phyloP scores from a whole-genome alignment of 2,329 filamentous ascomycete species.

The Colletotrichum falcatum region DNA sequence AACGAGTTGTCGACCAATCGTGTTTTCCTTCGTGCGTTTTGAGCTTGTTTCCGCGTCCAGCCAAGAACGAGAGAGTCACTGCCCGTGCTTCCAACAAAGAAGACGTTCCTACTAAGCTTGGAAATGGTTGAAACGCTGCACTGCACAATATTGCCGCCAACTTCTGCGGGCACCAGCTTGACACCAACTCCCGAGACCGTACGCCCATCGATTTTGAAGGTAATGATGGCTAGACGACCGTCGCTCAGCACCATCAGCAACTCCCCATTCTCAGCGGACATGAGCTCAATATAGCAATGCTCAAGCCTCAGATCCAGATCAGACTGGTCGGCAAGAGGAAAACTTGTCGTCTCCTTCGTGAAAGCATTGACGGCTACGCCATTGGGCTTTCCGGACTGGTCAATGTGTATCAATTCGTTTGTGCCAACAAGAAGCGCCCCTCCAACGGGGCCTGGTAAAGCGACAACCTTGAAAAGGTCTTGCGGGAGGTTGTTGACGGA shows the following conservation, averaged over 20 bases:
- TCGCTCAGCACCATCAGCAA: slow-evolving; percentile 84
- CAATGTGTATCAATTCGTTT: slow-evolving; percentile 94
- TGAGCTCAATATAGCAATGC: slow-evolving; percentile 79
- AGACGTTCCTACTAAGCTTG: slow-evolving; percentile 72
- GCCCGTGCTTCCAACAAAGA: slow-evolving; percentile 90
- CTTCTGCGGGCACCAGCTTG: slow-evolving; percentile 70
- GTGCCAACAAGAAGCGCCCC: slow-evolving; percentile 87
- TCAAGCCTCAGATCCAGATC: slow-evolving; percentile 84
- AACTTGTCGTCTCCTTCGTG: slow-evolving; percentile 83
- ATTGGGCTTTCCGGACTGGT: slow-evolving; percentile 93
- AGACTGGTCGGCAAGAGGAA: slow-evolving; percentile 88
- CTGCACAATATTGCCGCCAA: slow-evolving; percentile 72
- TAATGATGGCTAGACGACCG: slow-evolving; percentile 80
- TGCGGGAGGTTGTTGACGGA: slow-evolving; percentile 88
- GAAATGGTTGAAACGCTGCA: slow-evolving; percentile 76
- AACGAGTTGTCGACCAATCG: slow-evolving; percentile 67
- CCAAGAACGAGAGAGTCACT: slow-evolving; percentile 84
- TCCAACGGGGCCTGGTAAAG: slow-evolving; percentile 87
- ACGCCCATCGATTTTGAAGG: slow-evolving; percentile 88
- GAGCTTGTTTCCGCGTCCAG: slow-evolving; percentile 77
- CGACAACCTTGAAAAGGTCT: slow-evolving; percentile 85
- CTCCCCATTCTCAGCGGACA: slow-evolving; percentile 83
- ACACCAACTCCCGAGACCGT: slow-evolving; percentile 90
- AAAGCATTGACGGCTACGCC: slow-evolving; percentile 94
- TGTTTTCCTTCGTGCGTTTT: slow-evolving; percentile 71